Percentiles rank a stretch among this genome's conserved stretches.
These are phyloP conservation scores for Didymosphaeria variabile DNA, from an alignment of 2,329 filamentous ascomycete genomes.

Conservation along the genomic window DNA sequence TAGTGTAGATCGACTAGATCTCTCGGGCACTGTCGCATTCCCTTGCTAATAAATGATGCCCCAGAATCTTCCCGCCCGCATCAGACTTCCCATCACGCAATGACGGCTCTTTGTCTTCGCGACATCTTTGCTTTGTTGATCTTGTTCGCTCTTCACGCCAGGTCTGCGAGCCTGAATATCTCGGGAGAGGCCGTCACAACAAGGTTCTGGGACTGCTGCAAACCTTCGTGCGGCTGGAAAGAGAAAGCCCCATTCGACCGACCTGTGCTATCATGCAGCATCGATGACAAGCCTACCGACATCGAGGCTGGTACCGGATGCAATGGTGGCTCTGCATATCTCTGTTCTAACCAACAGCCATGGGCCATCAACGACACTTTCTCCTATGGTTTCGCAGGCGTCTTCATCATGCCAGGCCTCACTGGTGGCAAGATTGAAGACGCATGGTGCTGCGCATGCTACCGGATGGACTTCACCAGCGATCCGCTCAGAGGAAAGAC, in stretches of 20 bases:
- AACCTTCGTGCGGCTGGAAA: slow-evolving; percentile 71
- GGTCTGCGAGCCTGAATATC: slow-evolving; percentile 34
- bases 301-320: slow-evolving; percentile 63
- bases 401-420: slow-evolving; percentile 55
- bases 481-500: slow-evolving; percentile 66
- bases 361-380: slow-evolving; percentile 67
- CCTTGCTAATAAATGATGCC: slow-evolving; percentile 46
- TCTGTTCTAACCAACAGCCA: slow-evolving; percentile 68
- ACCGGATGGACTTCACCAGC: slow-evolving; percentile 67
- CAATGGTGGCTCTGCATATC: slow-evolving; percentile 64
- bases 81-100: slow-evolving; percentile 43
- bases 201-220: slow-evolving; percentile 70
- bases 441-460: slow-evolving; percentile 74
- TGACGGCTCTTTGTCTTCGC: slow-evolving; percentile 43
- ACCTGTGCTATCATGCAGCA: slow-evolving; percentile 65
- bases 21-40: slow-evolving; percentile 37
- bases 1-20: slow-evolving; percentile 47
- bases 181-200: slow-evolving; percentile 46
- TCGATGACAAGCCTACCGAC: slow-evolving; percentile 62
- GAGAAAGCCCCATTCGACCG: slow-evolving; percentile 63
- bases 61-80: slow-evolving; percentile 39
- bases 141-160: slow-evolving; percentile 34
- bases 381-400: slow-evolving; percentile 72
- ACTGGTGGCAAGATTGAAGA: slow-evolving; percentile 60
- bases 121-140: slow-evolving; percentile 34